phyloP scores from a whole-genome alignment of 768 basidiomycete genomes.

The Fistulinella prunicolor region DNA sequence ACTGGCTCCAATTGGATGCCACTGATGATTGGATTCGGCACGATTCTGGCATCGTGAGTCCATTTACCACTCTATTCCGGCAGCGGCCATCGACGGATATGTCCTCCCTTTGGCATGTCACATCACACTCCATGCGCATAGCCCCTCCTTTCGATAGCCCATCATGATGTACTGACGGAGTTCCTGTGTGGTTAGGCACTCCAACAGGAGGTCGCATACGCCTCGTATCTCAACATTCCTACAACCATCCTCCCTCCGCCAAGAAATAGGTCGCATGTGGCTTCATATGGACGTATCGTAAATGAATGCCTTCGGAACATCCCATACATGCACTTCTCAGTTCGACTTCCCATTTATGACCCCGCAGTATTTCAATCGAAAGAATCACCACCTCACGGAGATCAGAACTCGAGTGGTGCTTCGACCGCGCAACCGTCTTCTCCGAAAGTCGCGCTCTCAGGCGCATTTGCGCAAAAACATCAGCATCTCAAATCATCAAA shows the following conservation, averaged over 20 bases:
- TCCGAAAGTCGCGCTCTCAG: constrained; percentile 14
- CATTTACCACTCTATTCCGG: constrained; percentile 6
- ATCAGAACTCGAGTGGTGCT: constrained; percentile 28
- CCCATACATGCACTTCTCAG: constrained; percentile 75
- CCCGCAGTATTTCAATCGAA: constrained; percentile 54
- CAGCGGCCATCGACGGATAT: constrained; percentile 4
- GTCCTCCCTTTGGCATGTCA: constrained; percentile 14
- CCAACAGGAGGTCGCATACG: constrained; percentile 89
- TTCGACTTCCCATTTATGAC: constrained; percentile 82
- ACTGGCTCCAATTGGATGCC: constrained; percentile 95
- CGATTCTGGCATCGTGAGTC: constrained; percentile 89
- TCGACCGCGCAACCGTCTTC: constrained; percentile 20
- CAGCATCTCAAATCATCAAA: constrained; percentile 28
- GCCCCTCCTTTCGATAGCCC: no score
- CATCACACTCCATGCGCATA: constrained; percentile 19
- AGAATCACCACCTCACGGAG: constrained; percentile 27
- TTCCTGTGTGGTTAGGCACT: constrained; percentile 65
- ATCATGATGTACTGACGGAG: constrained; percentile 13
- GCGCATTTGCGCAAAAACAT: constrained; percentile 24
- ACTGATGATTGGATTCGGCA: constrained; percentile 92
- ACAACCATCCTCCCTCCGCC: constrained; percentile 89
- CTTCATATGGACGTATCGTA: constrained; percentile 92
- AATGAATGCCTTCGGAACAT: constrained; percentile 69
- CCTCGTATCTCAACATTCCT: constrained; percentile 85
- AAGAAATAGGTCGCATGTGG: constrained; percentile 73